Evolutionary conservation across 768 basidiomycete species (phyloP).

Genomic region (Arthromyces matolae): DNA sequence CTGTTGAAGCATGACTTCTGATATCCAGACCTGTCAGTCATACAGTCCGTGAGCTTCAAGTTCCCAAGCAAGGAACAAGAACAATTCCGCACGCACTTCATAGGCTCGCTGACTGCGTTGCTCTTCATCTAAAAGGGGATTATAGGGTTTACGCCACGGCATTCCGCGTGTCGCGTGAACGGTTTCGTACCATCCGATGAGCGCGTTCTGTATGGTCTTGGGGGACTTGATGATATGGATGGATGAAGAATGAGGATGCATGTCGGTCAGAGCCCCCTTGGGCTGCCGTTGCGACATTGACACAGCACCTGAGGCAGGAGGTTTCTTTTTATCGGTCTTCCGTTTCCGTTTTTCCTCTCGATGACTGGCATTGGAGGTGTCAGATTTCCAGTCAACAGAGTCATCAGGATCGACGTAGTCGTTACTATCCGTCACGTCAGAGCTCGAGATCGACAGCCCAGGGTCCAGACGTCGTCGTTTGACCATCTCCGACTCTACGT

Average conservation of each 20-base stretch:
- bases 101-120: slow-evolving; percentile 85
- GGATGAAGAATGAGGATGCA: slow-evolving; percentile 38
- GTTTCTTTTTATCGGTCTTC: slow-evolving; percentile 5
- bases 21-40: slow-evolving; percentile 86
- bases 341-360: slow-evolving; percentile 5
- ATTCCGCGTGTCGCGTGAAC: slow-evolving; percentile 72
- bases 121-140: slow-evolving; percentile 47
- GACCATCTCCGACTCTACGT: not conserved
- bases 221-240: slow-evolving; percentile 45
- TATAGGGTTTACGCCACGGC: slow-evolving; percentile 86
- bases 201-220: slow-evolving; percentile 40
- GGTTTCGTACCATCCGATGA: slow-evolving; percentile 68
- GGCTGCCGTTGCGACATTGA: not conserved
- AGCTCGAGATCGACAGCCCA: not conserved
- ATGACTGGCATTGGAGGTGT: slow-evolving; percentile 8
- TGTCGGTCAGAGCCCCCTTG: not conserved
- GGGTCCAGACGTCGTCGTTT: slow-evolving; percentile 6
- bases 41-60: too few relatives aligned
- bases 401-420: slow-evolving; percentile 15
- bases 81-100: too few relatives aligned
- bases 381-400: too few relatives aligned
- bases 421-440: not conserved
- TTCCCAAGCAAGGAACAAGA: too few relatives aligned
- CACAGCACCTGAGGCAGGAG: not conserved
- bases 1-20: slow-evolving; percentile 95